These are phyloP conservation scores for Cercophora newfieldiana DNA, from an alignment of 495 filamentous ascomycete genomes.

Conservation along the genomic window DNA sequence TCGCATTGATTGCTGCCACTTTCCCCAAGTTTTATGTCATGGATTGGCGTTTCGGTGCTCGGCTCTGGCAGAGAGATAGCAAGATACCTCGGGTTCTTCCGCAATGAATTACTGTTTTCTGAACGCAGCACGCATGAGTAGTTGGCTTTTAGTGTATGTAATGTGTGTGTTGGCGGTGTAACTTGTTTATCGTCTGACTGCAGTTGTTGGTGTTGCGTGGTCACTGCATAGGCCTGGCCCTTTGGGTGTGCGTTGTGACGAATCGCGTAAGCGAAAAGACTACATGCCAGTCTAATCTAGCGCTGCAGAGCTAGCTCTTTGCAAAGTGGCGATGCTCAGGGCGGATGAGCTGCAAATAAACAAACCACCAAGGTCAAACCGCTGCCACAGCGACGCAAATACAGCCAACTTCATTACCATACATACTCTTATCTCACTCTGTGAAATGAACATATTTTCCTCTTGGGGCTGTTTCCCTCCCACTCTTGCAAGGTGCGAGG, in stretches of 20 bases:
- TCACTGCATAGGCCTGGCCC: neutral
- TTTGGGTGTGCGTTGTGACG: no score
- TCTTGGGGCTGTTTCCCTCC: neutral
- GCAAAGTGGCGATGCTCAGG: neutral
- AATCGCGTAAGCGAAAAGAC: no score
- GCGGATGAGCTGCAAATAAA: neutral
- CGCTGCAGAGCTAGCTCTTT: no score
- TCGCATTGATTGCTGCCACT: conserved; percentile 16
- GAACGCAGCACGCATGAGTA: no score
- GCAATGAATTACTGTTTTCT: conserved; percentile 1
- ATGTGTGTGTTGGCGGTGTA: neutral
- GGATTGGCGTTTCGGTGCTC: conserved; percentile 12
- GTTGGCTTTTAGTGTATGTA: neutral
- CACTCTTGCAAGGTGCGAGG: neutral
- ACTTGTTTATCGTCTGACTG: neutral
- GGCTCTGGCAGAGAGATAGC: neutral
- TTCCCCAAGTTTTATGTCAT: conserved; percentile 7
- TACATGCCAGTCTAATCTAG: no score
- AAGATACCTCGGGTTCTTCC: conserved; percentile 10
- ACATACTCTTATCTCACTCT: neutral
- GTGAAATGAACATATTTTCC: neutral
- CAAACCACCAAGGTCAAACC: neutral
- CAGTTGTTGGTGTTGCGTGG: neutral
- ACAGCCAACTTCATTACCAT: neutral
- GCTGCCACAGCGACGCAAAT: neutral